phyloP scores from a whole-genome alignment of 108 stramenopile genomes.

The Skeletonema costatum region DNA sequence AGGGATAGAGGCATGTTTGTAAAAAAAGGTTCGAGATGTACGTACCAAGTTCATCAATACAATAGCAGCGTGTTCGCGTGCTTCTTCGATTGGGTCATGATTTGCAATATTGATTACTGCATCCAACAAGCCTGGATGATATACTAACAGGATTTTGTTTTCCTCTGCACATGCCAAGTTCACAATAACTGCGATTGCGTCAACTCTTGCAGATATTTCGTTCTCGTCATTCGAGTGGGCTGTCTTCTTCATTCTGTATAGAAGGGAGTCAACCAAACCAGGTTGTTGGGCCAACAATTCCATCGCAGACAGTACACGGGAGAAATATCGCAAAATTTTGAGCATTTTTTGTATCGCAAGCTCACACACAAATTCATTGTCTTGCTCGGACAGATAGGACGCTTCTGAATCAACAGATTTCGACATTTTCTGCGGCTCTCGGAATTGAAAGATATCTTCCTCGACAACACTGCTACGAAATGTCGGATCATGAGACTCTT shows the following conservation, averaged over 20 bases:
- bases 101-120: constrained; percentile 46
- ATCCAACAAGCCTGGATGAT: constrained; percentile 46
- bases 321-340: constrained; percentile 53
- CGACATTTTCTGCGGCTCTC: constrained; percentile 12
- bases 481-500: not conserved
- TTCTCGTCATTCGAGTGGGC: constrained; percentile 26
- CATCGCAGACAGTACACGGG: constrained; percentile 59
- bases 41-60: constrained; percentile 57
- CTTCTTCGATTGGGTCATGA: constrained; percentile 52
- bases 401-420: constrained; percentile 7
- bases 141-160: constrained; percentile 45
- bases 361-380: constrained; percentile 21
- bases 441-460: constrained; percentile 46
- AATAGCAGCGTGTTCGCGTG: constrained; percentile 55
- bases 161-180: constrained; percentile 55
- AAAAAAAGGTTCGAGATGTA: not conserved
- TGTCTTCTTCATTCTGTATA: constrained; percentile 41
- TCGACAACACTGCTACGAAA: not conserved
- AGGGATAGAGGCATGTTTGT: not conserved
- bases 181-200: constrained; percentile 44
- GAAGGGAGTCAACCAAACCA: constrained; percentile 39
- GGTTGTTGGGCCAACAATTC: constrained; percentile 34
- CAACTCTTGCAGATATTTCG: constrained; percentile 36
- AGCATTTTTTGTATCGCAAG: constrained; percentile 40
- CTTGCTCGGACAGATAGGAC: constrained; percentile 6